Base-by-base conservation (phyloP, 805 yeast genomes). In the Sugiyamaella lignohabitans region DNA sequence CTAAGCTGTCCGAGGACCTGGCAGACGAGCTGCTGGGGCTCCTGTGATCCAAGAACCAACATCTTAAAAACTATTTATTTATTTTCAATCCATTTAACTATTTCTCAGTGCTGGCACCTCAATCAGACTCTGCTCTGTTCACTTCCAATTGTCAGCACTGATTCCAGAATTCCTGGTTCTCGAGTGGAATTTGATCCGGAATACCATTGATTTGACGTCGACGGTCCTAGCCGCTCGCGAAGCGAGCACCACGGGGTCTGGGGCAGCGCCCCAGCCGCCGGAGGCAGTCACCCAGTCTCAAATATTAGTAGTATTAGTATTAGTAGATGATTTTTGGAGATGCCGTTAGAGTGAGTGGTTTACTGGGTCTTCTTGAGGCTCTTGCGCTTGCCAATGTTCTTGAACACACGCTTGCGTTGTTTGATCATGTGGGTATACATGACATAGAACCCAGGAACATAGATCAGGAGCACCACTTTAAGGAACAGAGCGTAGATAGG, bases 401-500 rank as follows among this genome's bases (percentile, higher is more conserved):
- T 60, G 29, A 65, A 55, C 3, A 81, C 87, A 71, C 87, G 86
- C 63, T 72, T 73, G 68, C 98, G 81, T 70, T 91, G 97, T 54
- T 73, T 77, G 59, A 91, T 72, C 96, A 93, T 89, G 63, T 93
- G 89, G 11, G 84, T 73, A 69, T 80, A 93, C 58, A 93, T 70
- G 57, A 82, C 75, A 63, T 87, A 88, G 64, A 89, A 78, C 1
- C 97, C 95, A 6, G 98, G 97, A 29, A 82, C 72, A 63, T 91
- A 93, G 5, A 82, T 72, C 24, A 76, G 62, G 67, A 91, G 71
- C 44, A 79, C 70, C 1, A 65, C 71, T 45, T 79, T 70, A 54
- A 88, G 70, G 46, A 77, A 64, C 60, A 74, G 71, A 37, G 79
- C 75, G 65, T 77, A 80, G 66, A 71, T 27, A 58, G 73, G 40